Conservation (phyloP, 805 yeast species). For the Schwanniomyces vanrijiae region DNA sequence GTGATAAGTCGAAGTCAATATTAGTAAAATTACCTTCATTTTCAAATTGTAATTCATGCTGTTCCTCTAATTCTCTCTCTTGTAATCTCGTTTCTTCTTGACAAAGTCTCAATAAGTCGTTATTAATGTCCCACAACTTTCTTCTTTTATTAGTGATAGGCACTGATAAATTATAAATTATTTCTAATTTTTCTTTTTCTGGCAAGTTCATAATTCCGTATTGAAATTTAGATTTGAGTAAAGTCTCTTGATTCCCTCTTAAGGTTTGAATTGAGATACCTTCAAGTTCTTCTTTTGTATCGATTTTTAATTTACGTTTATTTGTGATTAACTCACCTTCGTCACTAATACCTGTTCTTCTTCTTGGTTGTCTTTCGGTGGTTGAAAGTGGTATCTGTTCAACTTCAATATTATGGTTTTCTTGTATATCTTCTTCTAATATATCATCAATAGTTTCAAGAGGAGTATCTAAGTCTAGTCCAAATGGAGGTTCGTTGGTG, state of each 20-base stretch:
- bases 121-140: conserved; percentile 29
- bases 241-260: conserved; percentile 26
- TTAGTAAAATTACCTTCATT: conserved; percentile 15
- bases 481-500: conserved; percentile 19
- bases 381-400: conserved; percentile 26
- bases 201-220: conserved; percentile 27
- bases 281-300: conserved; percentile 44
- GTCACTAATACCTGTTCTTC: conserved; percentile 27
- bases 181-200: conserved; percentile 30
- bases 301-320: conserved; percentile 47
- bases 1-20: conserved; percentile 10
- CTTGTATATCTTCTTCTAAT: conserved; percentile 8
- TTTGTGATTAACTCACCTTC: conserved; percentile 48
- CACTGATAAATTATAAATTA: conserved; percentile 33
- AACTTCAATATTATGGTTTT: conserved; percentile 5
- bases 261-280: conserved; percentile 39
- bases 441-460: conserved; percentile 36
- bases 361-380: neutral
- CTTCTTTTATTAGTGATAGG: conserved; percentile 30
- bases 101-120: conserved; percentile 27
- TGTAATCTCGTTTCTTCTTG: conserved; percentile 24
- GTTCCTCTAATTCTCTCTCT: conserved; percentile 18
- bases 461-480: conserved; percentile 40
- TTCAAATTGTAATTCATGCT: conserved; percentile 19
- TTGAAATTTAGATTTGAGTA: conserved; percentile 20